A percentile compares a stretch with the other conserved stretches of the same genome.
Evolutionary conservation across 495 filamentous ascomycete species (phyloP).

Genomic region (Penicillium odoratum): DNA sequence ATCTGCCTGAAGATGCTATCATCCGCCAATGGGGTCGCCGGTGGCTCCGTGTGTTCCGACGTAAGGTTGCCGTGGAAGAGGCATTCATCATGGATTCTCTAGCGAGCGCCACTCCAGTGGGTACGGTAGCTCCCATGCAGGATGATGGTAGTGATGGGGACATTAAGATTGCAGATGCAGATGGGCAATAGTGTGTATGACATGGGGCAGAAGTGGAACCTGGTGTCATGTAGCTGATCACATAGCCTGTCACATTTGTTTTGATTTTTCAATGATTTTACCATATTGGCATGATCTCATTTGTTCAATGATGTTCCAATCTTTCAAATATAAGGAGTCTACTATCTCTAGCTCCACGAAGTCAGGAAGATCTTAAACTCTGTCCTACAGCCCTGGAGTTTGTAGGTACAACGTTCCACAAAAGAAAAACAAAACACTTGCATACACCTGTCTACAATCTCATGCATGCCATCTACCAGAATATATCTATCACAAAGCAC

Average conservation of each 20-base stretch:
- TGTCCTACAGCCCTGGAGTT: not conserved
- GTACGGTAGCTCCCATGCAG: constrained; percentile 30
- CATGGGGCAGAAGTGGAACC: not conserved
- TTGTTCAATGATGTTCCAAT: constrained; percentile 6
- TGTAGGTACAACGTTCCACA: not conserved
- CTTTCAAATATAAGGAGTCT: not conserved
- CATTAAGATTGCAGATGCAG: constrained; percentile 33
- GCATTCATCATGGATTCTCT: constrained; percentile 50
- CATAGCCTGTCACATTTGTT: not conserved
- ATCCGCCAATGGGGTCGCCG: constrained; percentile 78
- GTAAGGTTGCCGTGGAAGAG: constrained; percentile 85
- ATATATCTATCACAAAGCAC: not conserved
- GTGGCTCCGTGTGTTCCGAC: constrained; percentile 82
- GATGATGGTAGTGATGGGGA: constrained; percentile 27
- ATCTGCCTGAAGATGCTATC: constrained; percentile 55
- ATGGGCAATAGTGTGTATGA: constrained; percentile 19
- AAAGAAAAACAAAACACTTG: not conserved
- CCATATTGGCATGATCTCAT: constrained; percentile 3
- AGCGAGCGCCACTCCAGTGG: constrained; percentile 37
- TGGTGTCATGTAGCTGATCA: not conserved
- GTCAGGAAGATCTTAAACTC: not conserved
- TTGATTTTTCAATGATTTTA: not conserved
- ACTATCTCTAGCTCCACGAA: not conserved
- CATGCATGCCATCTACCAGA: not conserved
- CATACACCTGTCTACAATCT: not conserved